These are phyloP conservation scores for Viola pubescens DNA, from an alignment of 441 rosid species.

Conservation along the genomic window DNA sequence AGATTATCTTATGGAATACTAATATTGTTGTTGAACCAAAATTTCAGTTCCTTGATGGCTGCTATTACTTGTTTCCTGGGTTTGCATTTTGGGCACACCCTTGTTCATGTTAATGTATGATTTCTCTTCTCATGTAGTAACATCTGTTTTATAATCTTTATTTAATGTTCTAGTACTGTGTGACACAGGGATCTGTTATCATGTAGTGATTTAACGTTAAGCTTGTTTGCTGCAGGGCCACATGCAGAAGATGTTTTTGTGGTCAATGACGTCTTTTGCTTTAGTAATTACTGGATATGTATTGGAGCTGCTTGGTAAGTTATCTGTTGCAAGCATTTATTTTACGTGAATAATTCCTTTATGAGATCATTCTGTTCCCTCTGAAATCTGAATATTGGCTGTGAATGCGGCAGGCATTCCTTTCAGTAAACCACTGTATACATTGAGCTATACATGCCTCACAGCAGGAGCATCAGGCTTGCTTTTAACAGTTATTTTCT, in stretches of 20 bases:
- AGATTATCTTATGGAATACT: not conserved
- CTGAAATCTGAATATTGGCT: not conserved
- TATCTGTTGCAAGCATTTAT: conserved; percentile 2
- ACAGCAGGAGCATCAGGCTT: conserved; percentile 58
- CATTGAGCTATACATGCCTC: conserved; percentile 49
- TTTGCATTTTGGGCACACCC: conserved; percentile 53
- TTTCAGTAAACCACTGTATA: conserved; percentile 50
- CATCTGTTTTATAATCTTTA: not conserved
- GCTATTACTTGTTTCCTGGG: conserved; percentile 49
- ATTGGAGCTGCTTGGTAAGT: conserved; percentile 35
- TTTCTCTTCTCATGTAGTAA: conserved; percentile 4
- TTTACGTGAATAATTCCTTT: not conserved
- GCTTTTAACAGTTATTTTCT: conserved; percentile 38
- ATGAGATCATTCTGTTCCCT: not conserved
- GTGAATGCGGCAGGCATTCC: conserved; percentile 42
- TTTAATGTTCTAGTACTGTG: too few relatives aligned
- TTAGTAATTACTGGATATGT: conserved; percentile 37
- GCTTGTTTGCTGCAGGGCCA: conserved; percentile 32
- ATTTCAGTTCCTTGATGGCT: conserved; percentile 52
- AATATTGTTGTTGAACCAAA: conserved; percentile 7
- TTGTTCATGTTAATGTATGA: conserved; percentile 42
- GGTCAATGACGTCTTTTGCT: conserved; percentile 34
- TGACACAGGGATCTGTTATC: not conserved
- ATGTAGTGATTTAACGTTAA: not conserved
- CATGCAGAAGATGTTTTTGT: conserved; percentile 31